Conservation (phyloP, 495 filamentous ascomycete genomes). For the Endocarpon pusillum region DNA sequence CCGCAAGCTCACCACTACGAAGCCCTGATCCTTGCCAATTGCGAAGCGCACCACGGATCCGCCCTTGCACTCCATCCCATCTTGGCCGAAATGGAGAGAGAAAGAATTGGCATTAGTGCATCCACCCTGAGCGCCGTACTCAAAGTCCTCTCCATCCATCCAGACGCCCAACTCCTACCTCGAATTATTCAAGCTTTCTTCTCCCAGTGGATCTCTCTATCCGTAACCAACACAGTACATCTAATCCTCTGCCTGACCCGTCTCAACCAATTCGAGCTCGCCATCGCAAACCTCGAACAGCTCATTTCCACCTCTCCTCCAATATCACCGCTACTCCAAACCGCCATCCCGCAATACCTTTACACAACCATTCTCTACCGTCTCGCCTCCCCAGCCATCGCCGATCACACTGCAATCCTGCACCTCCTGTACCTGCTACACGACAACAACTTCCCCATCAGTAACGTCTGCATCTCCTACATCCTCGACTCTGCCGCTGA, state of each 20-base stretch:
- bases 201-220: conserved; percentile 50
- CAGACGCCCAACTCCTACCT: conserved; percentile 60
- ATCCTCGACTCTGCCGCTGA: conserved; percentile 51
- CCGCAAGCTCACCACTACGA: conserved; percentile 55
- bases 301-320: conserved; percentile 46
- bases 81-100: conserved; percentile 49
- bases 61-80: conserved; percentile 39
- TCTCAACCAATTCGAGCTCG: conserved; percentile 68
- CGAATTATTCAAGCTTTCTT: conserved; percentile 47
- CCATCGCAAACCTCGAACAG: conserved; percentile 51
- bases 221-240: conserved; percentile 43
- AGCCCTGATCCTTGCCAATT: conserved; percentile 53
- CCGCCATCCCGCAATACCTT: too few relatives aligned
- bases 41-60: conserved; percentile 43
- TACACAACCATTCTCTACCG: too few relatives aligned
- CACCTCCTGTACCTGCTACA: too few relatives aligned
- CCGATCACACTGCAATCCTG: too few relatives aligned
- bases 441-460: too few relatives aligned
- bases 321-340: too few relatives aligned
- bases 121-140: conserved; percentile 54
- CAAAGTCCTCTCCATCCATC: conserved; percentile 67
- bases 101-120: conserved; percentile 40
- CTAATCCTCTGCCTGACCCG: conserved; percentile 58
- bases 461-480: too few relatives aligned
- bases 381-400: too few relatives aligned